Evolutionary conservation across 768 basidiomycete genomes (phyloP).

Genomic region (Boletus coccyginus): DNA sequence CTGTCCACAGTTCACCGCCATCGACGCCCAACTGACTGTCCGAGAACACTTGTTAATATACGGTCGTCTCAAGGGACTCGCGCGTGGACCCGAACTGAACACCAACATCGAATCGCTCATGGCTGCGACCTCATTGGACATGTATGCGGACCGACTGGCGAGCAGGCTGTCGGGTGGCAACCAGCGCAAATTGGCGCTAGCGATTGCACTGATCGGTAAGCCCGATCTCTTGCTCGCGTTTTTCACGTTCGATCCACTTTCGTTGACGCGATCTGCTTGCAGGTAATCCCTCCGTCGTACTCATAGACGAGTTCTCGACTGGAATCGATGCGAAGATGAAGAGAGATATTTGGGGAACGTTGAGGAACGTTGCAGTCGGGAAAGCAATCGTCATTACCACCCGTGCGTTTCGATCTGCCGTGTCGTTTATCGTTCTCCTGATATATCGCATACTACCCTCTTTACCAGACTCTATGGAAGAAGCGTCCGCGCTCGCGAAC

Average conservation of each 20-base stretch:
- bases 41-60: conserved; percentile 73
- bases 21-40: conserved; percentile 74
- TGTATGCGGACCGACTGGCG: conserved; percentile 69
- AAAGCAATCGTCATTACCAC: conserved; percentile 75
- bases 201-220: conserved; percentile 71
- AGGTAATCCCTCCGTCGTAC: conserved; percentile 75
- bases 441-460: background rate
- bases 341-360: conserved; percentile 77
- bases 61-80: conserved; percentile 69
- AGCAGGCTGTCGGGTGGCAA: conserved; percentile 78
- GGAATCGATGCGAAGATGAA: conserved; percentile 84
- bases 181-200: conserved; percentile 71
- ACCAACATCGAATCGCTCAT: conserved; percentile 57
- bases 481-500: conserved; percentile 73
- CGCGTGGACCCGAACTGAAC: conserved; percentile 45
- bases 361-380: conserved; percentile 60
- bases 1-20: conserved; percentile 83
- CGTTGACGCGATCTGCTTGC: background rate
- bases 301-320: conserved; percentile 83
- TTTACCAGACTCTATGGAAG: conserved; percentile 75
- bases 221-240: background rate
- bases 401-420: conserved; percentile 39
- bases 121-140: conserved; percentile 51
- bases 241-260: background rate
- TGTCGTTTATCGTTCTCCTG: background rate